Conservation (phyloP, 805 yeast species). For the Candida railenensis region DNA sequence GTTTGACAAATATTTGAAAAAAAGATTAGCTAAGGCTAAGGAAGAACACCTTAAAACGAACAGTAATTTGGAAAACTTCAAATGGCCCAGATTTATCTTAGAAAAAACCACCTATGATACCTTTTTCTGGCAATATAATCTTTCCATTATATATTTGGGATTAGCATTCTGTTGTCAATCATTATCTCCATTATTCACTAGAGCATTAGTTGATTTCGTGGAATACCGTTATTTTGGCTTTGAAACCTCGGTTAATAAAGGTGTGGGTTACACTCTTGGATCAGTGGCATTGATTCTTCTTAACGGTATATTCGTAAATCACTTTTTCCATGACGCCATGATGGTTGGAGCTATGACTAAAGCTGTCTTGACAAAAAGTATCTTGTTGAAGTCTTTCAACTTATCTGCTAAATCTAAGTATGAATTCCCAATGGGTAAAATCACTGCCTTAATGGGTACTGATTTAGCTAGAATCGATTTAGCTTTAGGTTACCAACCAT, state of each 20-base stretch:
- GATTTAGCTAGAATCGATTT: conserved; percentile 44
- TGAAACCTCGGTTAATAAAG: conserved; percentile 47
- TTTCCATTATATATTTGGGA: conserved; percentile 41
- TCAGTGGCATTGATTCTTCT: conserved; percentile 53
- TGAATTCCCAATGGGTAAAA: conserved; percentile 36
- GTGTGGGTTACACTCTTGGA: conserved; percentile 78
- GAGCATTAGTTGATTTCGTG: conserved; percentile 65
- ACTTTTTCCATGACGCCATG: conserved; percentile 43
- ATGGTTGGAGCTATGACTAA: conserved; percentile 42
- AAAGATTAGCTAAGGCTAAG: conserved; percentile 18
- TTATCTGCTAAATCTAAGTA: conserved; percentile 32
- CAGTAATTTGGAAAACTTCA: conserved; percentile 22
- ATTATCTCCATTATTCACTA: conserved; percentile 65
- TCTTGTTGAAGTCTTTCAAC: conserved; percentile 39
- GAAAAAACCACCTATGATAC: conserved; percentile 49
- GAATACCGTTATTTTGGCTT: conserved; percentile 46
- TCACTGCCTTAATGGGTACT: conserved; percentile 42
- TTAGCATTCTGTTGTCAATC: conserved; percentile 50
- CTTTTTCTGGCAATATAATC: conserved; percentile 44
- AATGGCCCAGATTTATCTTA: conserved; percentile 41
- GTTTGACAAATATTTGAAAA: conserved; percentile 24
- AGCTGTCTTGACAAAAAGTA: conserved; percentile 37
- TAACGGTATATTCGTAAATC: conserved; percentile 41
- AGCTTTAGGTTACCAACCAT: conserved; percentile 44
- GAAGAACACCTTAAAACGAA: conserved; percentile 18